Base-by-base conservation (phyloP, 2,329 filamentous ascomycete species). In the Xenoacremonium recifei region DNA sequence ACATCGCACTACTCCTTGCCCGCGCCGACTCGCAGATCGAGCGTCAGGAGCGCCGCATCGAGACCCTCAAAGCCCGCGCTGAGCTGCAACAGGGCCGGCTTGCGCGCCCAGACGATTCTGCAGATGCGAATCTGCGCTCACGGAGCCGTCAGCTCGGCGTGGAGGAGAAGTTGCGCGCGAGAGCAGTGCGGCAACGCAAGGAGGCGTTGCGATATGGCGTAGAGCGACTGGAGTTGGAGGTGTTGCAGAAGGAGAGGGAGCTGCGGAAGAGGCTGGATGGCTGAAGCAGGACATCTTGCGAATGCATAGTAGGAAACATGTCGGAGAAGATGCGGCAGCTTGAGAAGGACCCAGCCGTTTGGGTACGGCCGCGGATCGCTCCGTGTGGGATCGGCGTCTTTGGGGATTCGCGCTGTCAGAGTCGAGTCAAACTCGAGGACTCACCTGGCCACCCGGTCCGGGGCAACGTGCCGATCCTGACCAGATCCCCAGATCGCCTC, bases 131-230 rank as follows among this genome's bases (percentile, higher is more conserved):
- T 35, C 47, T 4, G 43, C 50, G 4, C 43, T 45, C 35, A 37
- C 45, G 53, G 37, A 45, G 47, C 42, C 55, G 59, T 42, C 55
- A 58, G 56, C 71, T 89, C 47, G 82, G 80, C 21, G 67, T 66
- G 2, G 72, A 74, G 51, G 73, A 73, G 33, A 72, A 70, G 54
- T 59, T 81, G 36, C 65, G 73, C 16, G 76, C 74, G 3, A 69
- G 73, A 55, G 84, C 87, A 49, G 66, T 93, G 42, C 73, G 80
- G 44, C 87, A 90, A 71, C 85, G 89, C 67, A 92, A 89, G 66
- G 89, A 95, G 65, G 80, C 89, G 37, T 68, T 96, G 54, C 84
- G 87, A 62, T 96, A 95, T 70, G 85, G 88, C 20, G 88, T 96
- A 15, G 89, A 93, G 61, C 77, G 90, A 47, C 66, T 96, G 51